Evolutionary conservation across 2,329 filamentous ascomycete species (phyloP).

Genomic region (Sphaceloma murrayae): DNA sequence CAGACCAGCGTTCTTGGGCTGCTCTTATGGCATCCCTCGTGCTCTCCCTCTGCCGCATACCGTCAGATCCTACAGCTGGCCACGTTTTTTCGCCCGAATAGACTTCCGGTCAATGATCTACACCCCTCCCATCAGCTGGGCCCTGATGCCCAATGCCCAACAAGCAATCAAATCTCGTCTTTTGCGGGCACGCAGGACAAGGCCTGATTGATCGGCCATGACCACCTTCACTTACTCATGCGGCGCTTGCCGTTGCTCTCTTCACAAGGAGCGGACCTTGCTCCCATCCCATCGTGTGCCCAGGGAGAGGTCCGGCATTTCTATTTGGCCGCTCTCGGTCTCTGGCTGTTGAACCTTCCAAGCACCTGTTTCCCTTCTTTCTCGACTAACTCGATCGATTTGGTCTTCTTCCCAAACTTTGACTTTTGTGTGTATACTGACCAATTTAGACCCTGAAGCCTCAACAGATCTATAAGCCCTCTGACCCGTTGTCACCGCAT

Average conservation of each 20-base stretch:
- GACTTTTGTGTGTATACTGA: too few species aligned
- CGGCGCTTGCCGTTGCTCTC: background rate
- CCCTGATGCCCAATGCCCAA: slow-evolving; percentile 14
- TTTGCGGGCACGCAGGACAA: slow-evolving; percentile 7
- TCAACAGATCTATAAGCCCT: slow-evolving; percentile 6
- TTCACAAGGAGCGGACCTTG: slow-evolving; percentile 12
- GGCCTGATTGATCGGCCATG: slow-evolving; percentile 11
- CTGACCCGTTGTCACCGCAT: background rate
- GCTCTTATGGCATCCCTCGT: slow-evolving; percentile 2
- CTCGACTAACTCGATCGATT: background rate
- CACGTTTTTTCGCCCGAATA: slow-evolving; percentile 14
- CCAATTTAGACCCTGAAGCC: too few species aligned
- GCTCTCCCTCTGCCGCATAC: slow-evolving; percentile 8
- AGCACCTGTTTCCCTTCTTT: background rate
- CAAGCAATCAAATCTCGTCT: slow-evolving; percentile 13
- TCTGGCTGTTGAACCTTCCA: slow-evolving; percentile 4
- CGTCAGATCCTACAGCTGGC: slow-evolving; percentile 11
- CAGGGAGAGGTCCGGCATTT: slow-evolving; percentile 11
- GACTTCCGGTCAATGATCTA: slow-evolving; percentile 9
- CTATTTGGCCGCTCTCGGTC: slow-evolving; percentile 13
- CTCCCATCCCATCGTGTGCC: slow-evolving; percentile 5
- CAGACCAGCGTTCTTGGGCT: slow-evolving; percentile 14
- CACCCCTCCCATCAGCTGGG: slow-evolving; percentile 1
- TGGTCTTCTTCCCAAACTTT: background rate
- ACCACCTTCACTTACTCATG: background rate